These are phyloP conservation scores for Geum urbanum DNA, from an alignment of 306 rosid genomes.

Conservation along the genomic window DNA sequence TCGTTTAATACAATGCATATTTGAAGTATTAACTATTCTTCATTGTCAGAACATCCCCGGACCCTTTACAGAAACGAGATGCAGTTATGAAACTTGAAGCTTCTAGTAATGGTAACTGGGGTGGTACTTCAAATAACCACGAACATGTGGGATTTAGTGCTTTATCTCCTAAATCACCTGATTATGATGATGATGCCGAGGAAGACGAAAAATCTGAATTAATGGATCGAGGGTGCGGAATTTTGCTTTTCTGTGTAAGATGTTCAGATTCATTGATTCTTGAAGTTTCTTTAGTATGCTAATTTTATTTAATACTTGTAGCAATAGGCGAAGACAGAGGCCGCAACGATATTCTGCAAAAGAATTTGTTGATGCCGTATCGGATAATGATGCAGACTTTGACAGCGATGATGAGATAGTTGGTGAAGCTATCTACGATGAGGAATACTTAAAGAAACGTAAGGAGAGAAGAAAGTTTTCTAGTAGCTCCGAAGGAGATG, in stretches of 20 bases:
- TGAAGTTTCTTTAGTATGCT: slow-evolving; percentile 13
- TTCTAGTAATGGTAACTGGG: slow-evolving; percentile 69
- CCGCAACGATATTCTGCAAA: slow-evolving; percentile 86
- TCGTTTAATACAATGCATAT: not conserved
- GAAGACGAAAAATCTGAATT: slow-evolving; percentile 52
- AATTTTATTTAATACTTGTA: slow-evolving; percentile 30
- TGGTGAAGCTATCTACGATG: slow-evolving; percentile 95
- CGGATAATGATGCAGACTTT: slow-evolving; percentile 73
- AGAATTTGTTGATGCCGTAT: slow-evolving; percentile 69
- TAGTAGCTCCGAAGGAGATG: slow-evolving; percentile 98
- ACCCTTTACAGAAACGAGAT: slow-evolving; percentile 61
- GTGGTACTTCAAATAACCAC: slow-evolving; percentile 50
- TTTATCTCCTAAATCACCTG: slow-evolving; percentile 66
- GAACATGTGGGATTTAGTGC: slow-evolving; percentile 54
- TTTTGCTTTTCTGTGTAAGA: too few species aligned
- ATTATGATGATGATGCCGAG: slow-evolving; percentile 59
- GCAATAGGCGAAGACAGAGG: slow-evolving; percentile 78
- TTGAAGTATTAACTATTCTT: slow-evolving; percentile 19
- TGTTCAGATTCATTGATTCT: slow-evolving; percentile 5
- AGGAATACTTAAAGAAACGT: slow-evolving; percentile 80
- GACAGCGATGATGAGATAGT: slow-evolving; percentile 97
- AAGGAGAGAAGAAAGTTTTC: slow-evolving; percentile 75
- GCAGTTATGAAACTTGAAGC: slow-evolving; percentile 50
- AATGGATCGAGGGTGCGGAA: slow-evolving; percentile 67
- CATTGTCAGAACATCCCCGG: slow-evolving; percentile 73